Evolutionary conservation across 2,329 filamentous ascomycete genomes (phyloP).

Genomic region (Lizonia empirigonia): DNA sequence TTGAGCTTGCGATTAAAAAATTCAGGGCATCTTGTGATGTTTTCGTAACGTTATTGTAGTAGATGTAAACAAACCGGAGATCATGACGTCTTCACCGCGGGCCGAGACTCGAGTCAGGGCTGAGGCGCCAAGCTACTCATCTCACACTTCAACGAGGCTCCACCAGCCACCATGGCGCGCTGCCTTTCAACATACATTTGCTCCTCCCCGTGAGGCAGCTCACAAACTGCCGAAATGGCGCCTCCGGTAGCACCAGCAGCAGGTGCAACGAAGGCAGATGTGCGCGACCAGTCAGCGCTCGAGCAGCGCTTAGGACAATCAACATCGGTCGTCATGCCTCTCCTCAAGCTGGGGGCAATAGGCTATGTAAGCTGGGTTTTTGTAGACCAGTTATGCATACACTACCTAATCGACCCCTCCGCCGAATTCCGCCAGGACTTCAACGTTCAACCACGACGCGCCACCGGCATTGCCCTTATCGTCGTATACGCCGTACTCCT

Average conservation of each 20-base stretch:
- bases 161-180: conserved; percentile 3
- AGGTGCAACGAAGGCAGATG: conserved; percentile 31
- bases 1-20: too few relatives aligned
- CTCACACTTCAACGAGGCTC: neutral
- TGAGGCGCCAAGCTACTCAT: conserved; percentile 9
- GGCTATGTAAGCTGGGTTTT: conserved; percentile 75
- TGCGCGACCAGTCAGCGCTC: conserved; percentile 27
- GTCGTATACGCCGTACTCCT: conserved; percentile 76
- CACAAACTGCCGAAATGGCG: conserved; percentile 23
- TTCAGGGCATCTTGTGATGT: too few relatives aligned
- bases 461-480: conserved; percentile 71
- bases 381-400: conserved; percentile 64
- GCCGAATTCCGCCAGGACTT: conserved; percentile 24
- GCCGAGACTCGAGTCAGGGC: neutral
- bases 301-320: conserved; percentile 58
- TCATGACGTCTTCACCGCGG: conserved; percentile 4
- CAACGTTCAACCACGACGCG: conserved; percentile 50
- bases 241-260: conserved; percentile 19
- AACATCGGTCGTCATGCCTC: conserved; percentile 70
- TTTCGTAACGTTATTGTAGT: too few relatives aligned
- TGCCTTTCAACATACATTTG: neutral
- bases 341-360: conserved; percentile 68
- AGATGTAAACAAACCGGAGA: too few relatives aligned
- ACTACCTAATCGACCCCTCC: conserved; percentile 68
- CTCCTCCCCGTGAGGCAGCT: conserved; percentile 2